Conservation (phyloP, 1,284 basidiomycete genomes). For the Mycena sp. region DNA sequence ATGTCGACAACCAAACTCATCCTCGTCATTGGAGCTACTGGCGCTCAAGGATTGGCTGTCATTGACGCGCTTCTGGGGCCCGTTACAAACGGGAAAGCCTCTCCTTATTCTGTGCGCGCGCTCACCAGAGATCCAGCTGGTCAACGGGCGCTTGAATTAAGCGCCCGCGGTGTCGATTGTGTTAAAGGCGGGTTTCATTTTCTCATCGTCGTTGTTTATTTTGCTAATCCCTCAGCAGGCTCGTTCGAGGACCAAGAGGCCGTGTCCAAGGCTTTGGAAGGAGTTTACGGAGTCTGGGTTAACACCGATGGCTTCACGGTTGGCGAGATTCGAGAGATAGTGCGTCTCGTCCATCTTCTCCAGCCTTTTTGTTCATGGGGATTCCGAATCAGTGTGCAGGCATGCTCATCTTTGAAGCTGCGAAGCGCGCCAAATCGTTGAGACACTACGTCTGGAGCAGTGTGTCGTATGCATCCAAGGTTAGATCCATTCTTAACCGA, state of each 20-base stretch:
- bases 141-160: constrained; percentile 40
- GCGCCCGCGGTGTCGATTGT: constrained; percentile 46
- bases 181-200: constrained; percentile 42
- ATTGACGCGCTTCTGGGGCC: constrained; percentile 38
- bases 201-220: background rate
- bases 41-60: constrained; percentile 58
- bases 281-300: constrained; percentile 46
- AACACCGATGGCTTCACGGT: constrained; percentile 49
- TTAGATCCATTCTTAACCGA: constrained; percentile 13
- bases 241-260: constrained; percentile 40
- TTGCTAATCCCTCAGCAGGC: constrained; percentile 22
- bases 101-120: constrained; percentile 49
- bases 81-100: constrained; percentile 40
- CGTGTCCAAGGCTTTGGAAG: constrained; percentile 40
- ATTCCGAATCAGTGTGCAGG: constrained; percentile 35
- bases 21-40: constrained; percentile 60
- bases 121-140: constrained; percentile 49
- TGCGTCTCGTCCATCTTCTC: background rate
- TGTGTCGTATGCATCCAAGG: constrained; percentile 46
- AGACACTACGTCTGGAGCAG: constrained; percentile 52
- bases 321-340: constrained; percentile 45
- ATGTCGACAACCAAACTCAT: constrained; percentile 45
- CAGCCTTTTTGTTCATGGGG: too few relatives aligned
- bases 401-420: constrained; percentile 48
- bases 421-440: constrained; percentile 37